Conservation (phyloP, 192 early-diverging fungal genomes). For the Spizellomyces sp. region DNA sequence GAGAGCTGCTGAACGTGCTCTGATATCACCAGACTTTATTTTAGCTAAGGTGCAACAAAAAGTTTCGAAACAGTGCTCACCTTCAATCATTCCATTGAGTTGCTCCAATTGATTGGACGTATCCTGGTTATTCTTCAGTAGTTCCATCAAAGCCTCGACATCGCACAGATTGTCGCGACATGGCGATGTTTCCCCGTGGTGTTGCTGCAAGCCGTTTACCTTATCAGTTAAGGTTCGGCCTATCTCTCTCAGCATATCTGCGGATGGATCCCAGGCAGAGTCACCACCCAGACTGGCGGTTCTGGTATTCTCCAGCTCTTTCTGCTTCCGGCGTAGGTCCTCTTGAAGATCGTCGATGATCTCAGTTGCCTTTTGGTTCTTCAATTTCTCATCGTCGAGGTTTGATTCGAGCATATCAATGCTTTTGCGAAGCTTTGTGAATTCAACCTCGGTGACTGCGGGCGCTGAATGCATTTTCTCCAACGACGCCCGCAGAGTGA, state of each 20-base stretch:
- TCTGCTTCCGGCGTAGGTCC: slow-evolving; percentile 1
- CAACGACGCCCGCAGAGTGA: background rate
- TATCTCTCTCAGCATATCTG: slow-evolving; percentile 2
- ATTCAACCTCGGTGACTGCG: background rate
- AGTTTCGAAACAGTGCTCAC: slow-evolving; percentile 8
- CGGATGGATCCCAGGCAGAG: background rate
- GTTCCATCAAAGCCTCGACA: slow-evolving; percentile 16
- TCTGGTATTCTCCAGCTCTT: background rate
- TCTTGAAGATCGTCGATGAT: slow-evolving; percentile 12
- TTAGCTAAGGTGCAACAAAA: background rate
- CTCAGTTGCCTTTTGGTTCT: slow-evolving; percentile 9
- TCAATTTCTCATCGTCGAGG: slow-evolving; percentile 9
- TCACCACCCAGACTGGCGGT: no score
- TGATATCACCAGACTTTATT: background rate
- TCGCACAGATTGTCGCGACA: slow-evolving; percentile 4
- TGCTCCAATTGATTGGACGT: slow-evolving; percentile 21
- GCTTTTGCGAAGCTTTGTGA: background rate
- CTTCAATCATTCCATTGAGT: slow-evolving; percentile 29
- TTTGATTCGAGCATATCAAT: slow-evolving; percentile 10
- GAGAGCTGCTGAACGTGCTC: slow-evolving; percentile 21
- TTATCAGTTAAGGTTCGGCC: slow-evolving; percentile 21
- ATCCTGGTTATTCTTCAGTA: slow-evolving; percentile 31
- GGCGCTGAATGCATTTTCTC: background rate
- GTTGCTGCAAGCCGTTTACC: slow-evolving; percentile 2
- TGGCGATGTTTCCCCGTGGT: background rate